Conservation (phyloP, 2,329 filamentous ascomycete genomes). For the Arthrobotrys sinensis region DNA sequence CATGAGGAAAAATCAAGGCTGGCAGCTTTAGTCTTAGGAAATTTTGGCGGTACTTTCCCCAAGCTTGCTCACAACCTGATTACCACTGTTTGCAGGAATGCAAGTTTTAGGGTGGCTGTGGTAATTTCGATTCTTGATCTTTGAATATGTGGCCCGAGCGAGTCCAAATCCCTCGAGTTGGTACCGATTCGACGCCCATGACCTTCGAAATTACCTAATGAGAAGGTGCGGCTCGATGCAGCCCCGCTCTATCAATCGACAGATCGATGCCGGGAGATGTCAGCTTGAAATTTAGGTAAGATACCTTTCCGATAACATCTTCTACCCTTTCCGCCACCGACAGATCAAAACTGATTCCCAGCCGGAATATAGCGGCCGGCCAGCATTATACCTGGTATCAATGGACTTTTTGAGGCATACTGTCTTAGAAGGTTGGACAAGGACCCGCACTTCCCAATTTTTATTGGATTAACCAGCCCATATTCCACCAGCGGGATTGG, state of each 20-base stretch:
- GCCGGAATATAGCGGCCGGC: no score
- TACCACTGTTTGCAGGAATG: slow-evolving; percentile 3
- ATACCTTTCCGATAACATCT: not conserved
- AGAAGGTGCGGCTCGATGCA: not conserved
- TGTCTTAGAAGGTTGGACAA: no score
- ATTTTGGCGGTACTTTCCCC: slow-evolving; percentile 5
- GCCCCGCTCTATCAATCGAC: slow-evolving; percentile 6
- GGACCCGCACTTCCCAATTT: no score
- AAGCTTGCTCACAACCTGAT: not conserved
- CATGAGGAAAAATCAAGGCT: not conserved
- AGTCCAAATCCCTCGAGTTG: slow-evolving; percentile 24
- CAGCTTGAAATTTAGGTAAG: not conserved
- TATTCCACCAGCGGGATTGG: no score
- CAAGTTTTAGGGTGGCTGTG: not conserved
- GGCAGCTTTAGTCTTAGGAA: not conserved
- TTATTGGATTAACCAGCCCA: no score
- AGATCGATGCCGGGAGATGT: slow-evolving; percentile 6
- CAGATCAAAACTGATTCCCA: not conserved
- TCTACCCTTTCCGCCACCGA: not conserved
- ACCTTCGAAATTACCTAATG: slow-evolving; percentile 23
- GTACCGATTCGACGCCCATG: slow-evolving; percentile 9
- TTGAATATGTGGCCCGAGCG: slow-evolving; percentile 11
- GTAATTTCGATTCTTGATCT: slow-evolving; percentile 1
- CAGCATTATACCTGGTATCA: no score
- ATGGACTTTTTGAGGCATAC: no score